phyloP scores from a whole-genome alignment of 2,329 filamentous ascomycete species.

The Colletotrichum scovillei region DNA sequence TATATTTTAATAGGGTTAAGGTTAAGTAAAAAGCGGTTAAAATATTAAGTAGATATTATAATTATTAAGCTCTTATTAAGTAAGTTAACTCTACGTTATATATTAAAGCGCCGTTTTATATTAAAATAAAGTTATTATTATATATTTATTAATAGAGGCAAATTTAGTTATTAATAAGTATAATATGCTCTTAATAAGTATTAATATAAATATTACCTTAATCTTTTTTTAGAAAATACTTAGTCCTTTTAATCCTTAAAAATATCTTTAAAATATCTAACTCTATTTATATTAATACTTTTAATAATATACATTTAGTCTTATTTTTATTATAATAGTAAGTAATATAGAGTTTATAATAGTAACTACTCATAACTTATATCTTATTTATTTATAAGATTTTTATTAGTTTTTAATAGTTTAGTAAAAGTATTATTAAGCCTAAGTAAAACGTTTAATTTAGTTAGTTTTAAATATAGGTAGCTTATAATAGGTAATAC shows the following conservation, averaged over 20 bases:
- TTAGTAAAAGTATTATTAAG: not conserved
- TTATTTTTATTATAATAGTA: not conserved
- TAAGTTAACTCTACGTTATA: not conserved
- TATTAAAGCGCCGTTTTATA: not conserved
- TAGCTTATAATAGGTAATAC: not conserved
- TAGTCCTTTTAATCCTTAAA: not conserved
- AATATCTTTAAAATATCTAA: not conserved
- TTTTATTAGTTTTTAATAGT: not conserved
- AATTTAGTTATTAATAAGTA: not conserved
- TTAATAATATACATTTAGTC: not conserved
- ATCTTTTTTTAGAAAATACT: not conserved
- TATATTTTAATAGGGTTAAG: not conserved
- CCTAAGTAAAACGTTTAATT: not conserved
- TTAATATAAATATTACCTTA: not conserved
- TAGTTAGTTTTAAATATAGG: not conserved
- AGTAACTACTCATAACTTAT: not conserved
- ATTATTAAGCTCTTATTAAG: not conserved
- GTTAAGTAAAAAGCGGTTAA: not conserved
- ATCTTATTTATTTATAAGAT: not conserved
- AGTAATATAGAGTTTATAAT: not conserved
- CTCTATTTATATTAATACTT: not conserved
- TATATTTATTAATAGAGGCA: not conserved
- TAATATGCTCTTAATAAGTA: not conserved
- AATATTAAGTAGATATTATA: accelerated
- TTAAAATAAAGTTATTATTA: not conserved